Percentiles rank a stretch among this genome's conserved stretches.
These are phyloP conservation scores for Hericium alpestre DNA, from an alignment of 768 basidiomycete species.

Conservation along the genomic window DNA sequence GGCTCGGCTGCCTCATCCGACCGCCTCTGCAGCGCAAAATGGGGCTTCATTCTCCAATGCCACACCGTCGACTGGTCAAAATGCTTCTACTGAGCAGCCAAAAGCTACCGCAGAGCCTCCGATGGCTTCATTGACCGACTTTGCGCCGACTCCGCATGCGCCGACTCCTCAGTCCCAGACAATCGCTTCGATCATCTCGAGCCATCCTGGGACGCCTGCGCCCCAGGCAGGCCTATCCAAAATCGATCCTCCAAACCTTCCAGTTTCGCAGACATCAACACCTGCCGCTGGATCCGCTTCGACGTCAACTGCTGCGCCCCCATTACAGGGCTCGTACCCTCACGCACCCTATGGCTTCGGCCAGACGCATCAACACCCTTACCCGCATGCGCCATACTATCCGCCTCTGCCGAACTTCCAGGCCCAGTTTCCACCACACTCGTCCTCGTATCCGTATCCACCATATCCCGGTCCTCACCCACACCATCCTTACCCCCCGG, in stretches of 20 bases:
- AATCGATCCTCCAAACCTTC: not conserved
- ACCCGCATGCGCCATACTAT: conserved; percentile 63
- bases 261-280: not conserved
- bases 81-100: conserved; percentile 13
- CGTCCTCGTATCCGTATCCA: conserved; percentile 24
- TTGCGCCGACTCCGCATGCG: conserved; percentile 5
- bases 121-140: conserved; percentile 14
- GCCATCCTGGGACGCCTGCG: conserved; percentile 1
- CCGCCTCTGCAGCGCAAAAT: conserved; percentile 10
- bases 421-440: conserved; percentile 20
- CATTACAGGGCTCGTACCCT: conserved; percentile 26
- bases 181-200: not conserved
- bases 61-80: conserved; percentile 7
- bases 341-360: conserved; percentile 47
- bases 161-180: conserved; percentile 3
- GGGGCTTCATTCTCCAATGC: conserved; percentile 7
- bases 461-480: conserved; percentile 25
- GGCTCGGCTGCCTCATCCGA: conserved; percentile 8
- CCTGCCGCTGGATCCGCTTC: conserved; percentile 14
- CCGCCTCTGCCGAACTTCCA: conserved; percentile 33
- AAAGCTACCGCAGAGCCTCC: conserved; percentile 12
- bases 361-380: conserved; percentile 34
- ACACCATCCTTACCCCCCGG: conserved; percentile 18
- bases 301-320: conserved; percentile 11
- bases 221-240: not conserved